phyloP scores from a whole-genome alignment of 257 asterid species.

The Gentiana dahurica region DNA sequence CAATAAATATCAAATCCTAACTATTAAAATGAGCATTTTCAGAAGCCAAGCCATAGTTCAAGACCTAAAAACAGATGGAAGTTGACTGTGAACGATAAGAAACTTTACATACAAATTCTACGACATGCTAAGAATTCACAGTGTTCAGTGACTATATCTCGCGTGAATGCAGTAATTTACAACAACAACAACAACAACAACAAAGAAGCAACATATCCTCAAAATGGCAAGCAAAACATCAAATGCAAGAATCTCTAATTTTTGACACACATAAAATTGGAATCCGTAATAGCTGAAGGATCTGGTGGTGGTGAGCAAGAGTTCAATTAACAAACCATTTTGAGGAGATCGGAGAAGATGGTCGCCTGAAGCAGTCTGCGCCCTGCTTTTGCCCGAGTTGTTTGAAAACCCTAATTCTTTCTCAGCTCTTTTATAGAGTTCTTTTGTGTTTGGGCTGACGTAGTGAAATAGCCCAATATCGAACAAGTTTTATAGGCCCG shows the following conservation, averaged over 20 bases:
- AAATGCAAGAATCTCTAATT: not conserved
- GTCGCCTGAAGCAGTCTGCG: not conserved
- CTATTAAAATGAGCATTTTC: no score
- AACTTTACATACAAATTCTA: no score
- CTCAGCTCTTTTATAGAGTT: not conserved
- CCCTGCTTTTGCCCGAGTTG: no score
- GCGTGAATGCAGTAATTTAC: no score
- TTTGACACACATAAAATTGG: not conserved
- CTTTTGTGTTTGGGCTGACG: not conserved
- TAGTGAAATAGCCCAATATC: not conserved
- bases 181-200: not conserved
- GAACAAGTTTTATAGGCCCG: not conserved
- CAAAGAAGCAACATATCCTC: not conserved
- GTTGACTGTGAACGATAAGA: no score
- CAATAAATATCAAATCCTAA: no score
- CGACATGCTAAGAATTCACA: no score
- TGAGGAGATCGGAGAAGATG: slow-evolving; percentile 4
- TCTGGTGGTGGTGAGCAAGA: not conserved
- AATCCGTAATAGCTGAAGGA: not conserved
- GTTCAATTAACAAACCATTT: slow-evolving; percentile 8
- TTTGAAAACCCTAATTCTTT: not conserved
- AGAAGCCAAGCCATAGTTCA: no score
- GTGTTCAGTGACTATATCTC: no score
- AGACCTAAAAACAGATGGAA: no score
- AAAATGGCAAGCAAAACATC: not conserved